Percentiles rank a stretch among this genome's conserved stretches.
Evolutionary conservation across 768 basidiomycete species (phyloP).

Genomic region (Kwoniella botswanensis): DNA sequence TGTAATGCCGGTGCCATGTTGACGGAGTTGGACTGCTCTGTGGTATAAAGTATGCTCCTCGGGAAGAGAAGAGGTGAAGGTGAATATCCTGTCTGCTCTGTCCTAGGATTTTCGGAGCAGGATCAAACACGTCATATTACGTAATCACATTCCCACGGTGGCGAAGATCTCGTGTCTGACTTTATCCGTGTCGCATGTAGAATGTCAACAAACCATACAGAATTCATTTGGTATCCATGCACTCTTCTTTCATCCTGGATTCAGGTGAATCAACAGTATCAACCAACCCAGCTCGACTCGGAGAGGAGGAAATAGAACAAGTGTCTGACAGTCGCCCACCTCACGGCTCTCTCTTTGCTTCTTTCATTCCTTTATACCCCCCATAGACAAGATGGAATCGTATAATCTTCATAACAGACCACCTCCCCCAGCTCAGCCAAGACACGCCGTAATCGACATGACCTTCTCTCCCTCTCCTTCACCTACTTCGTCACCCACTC

Average conservation of each 20-base stretch:
- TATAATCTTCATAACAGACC: conserved; percentile 10
- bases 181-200: background rate
- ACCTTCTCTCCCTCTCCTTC: conserved; percentile 24
- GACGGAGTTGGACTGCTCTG: background rate
- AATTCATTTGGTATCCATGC: background rate
- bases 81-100: background rate
- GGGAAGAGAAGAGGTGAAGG: background rate
- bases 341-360: background rate
- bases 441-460: conserved; percentile 20
- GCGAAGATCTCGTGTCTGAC: background rate
- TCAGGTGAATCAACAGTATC: background rate
- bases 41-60: background rate
- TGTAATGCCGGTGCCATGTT: conserved; percentile 8
- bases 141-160: background rate
- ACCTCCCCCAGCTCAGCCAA: conserved; percentile 13
- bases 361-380: background rate
- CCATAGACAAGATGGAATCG: conserved; percentile 13
- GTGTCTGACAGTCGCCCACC: background rate
- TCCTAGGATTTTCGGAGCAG: background rate
- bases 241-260: background rate
- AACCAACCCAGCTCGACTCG: background rate
- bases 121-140: conserved; percentile 6
- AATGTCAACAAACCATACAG: conserved; percentile 11
- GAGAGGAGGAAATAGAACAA: background rate
- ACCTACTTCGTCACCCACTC: conserved; percentile 16